Conservation (phyloP, 805 yeast genomes). For the Spathaspora arborariae region DNA sequence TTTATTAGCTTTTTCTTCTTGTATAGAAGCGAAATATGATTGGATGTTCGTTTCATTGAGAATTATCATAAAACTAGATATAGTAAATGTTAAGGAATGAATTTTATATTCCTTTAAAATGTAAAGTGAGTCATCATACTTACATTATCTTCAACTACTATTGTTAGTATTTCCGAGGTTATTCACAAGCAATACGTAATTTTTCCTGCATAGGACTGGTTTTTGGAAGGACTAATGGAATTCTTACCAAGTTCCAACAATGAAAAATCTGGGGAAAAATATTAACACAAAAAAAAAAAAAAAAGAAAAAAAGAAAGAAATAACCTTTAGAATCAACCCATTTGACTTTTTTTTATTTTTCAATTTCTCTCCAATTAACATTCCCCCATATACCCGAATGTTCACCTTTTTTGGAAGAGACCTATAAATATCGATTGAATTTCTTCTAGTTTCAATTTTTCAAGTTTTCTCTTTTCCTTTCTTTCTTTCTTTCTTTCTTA, state of each 20-base stretch:
- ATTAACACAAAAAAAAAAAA: not conserved
- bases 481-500: not conserved
- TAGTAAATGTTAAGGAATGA: not conserved
- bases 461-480: not conserved
- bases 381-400: not conserved
- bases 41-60: not conserved
- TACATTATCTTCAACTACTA: no score
- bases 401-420: not conserved
- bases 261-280: not conserved
- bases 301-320: not conserved
- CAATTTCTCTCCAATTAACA: no score
- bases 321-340: not conserved
- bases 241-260: not conserved
- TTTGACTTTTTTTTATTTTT: not conserved
- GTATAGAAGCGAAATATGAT: not conserved
- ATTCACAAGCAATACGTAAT: not conserved
- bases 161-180: conserved; percentile 1
- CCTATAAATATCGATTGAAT: conserved; percentile 3
- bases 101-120: no score
- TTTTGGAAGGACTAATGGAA: not conserved
- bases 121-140: no score
- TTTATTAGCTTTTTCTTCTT: no score
- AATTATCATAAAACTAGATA: not conserved
- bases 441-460: not conserved
- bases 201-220: not conserved